A percentile compares a stretch with the other conserved stretches of the same genome.
Conservation (phyloP, 495 filamentous ascomycete species). For the Daldinia childiae region DNA sequence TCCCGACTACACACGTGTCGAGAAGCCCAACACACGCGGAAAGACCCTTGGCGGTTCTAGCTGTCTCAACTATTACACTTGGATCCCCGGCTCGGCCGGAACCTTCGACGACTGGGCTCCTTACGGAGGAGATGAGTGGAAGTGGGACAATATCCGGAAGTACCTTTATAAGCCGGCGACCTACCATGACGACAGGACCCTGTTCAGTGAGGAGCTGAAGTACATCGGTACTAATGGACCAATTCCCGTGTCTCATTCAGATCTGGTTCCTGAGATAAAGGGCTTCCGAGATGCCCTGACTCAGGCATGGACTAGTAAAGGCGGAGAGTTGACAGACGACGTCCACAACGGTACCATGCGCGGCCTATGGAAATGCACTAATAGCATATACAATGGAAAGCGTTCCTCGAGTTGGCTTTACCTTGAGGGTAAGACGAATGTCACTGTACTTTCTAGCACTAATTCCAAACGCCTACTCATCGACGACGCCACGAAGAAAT, state of each 20-base stretch:
- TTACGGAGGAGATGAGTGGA: constrained; percentile 56
- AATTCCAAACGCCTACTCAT: constrained; percentile 65
- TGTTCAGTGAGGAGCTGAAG: constrained; percentile 52
- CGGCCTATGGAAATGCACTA: constrained; percentile 64
- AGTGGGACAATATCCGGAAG: constrained; percentile 54
- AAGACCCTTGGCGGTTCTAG: constrained; percentile 67
- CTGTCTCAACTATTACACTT: constrained; percentile 70
- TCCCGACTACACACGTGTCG: constrained; percentile 67
- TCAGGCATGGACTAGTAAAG: constrained; percentile 66
- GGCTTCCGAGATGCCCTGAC: constrained; percentile 65
- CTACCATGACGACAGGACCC: constrained; percentile 63
- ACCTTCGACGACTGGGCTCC: constrained; percentile 70
- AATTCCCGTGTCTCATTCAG: constrained; percentile 65
- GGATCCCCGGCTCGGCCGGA: constrained; percentile 66
- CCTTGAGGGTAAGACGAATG: constrained; percentile 64
- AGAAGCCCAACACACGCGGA: constrained; percentile 71
- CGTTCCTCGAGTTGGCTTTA: constrained; percentile 64
- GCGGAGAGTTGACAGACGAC: constrained; percentile 60
- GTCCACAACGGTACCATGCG: constrained; percentile 66
- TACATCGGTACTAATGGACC: constrained; percentile 63
- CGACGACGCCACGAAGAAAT: constrained; percentile 51
- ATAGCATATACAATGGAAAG: constrained; percentile 67
- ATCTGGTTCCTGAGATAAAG: constrained; percentile 62
- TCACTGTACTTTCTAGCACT: constrained; percentile 59
- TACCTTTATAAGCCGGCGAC: constrained; percentile 66